phyloP scores from a whole-genome alignment of 805 yeast genomes.

The Ascoidea rubescens region DNA sequence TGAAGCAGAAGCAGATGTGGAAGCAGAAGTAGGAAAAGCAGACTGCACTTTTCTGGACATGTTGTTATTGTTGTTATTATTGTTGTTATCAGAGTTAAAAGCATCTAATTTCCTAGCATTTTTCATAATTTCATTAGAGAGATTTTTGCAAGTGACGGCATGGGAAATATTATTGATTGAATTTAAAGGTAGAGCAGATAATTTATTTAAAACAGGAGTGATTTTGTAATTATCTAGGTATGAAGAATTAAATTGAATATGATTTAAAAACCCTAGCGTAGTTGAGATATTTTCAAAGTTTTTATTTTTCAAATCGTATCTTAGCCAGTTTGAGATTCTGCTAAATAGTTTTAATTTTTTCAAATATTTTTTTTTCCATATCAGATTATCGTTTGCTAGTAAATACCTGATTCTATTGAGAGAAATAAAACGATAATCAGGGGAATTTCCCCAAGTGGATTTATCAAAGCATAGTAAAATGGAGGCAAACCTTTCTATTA shows the following conservation, averaged over 20 bases:
- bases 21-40: no score
- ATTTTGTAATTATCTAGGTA: conserved; percentile 7
- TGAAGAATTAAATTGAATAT: conserved; percentile 1
- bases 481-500: conserved; percentile 8
- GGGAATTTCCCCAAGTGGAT: conserved; percentile 6
- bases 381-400: neutral
- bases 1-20: no score
- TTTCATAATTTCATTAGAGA: no score
- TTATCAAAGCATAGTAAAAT: conserved; percentile 8
- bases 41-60: no score
- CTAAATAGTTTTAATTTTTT: conserved; percentile 8
- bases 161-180: no score
- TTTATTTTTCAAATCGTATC: conserved; percentile 7
- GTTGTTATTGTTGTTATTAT: no score
- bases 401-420: conserved; percentile 5
- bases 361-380: conserved; percentile 6
- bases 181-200: neutral
- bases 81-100: no score
- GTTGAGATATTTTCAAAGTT: conserved; percentile 1
- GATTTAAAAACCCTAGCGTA: conserved; percentile 5
- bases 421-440: conserved; percentile 9
- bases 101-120: no score
- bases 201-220: conserved; percentile 5
- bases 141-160: no score
- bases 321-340: conserved; percentile 10